Conservation (phyloP, 768 basidiomycete genomes). For the Podaxis pistillaris region DNA sequence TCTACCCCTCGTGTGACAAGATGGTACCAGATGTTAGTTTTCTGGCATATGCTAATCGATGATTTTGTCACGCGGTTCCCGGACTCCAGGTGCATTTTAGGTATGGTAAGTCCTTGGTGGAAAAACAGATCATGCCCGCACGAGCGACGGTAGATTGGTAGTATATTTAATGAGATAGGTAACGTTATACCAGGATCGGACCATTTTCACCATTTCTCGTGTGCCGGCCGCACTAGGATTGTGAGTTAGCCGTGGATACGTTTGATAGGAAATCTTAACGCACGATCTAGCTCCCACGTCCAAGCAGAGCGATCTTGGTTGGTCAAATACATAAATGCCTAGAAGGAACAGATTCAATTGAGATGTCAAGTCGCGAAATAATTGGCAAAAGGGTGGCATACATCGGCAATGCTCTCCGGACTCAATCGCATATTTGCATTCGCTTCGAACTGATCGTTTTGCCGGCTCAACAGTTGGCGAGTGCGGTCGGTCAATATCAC, state of each 20-base stretch:
- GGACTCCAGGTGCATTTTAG: no score
- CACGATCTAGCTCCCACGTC: constrained; percentile 82
- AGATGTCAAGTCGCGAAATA: background rate
- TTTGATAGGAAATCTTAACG: constrained; percentile 26
- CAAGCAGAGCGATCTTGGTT: constrained; percentile 71
- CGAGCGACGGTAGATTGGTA: no score
- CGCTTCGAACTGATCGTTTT: constrained; percentile 37
- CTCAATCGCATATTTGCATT: constrained; percentile 49
- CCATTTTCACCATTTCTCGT: constrained; percentile 39
- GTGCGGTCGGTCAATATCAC: constrained; percentile 36
- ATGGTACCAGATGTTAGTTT: no score
- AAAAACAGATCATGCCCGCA: no score
- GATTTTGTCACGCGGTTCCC: no score
- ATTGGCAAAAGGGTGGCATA: constrained; percentile 27
- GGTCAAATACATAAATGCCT: constrained; percentile 67
- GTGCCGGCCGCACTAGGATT: constrained; percentile 40
- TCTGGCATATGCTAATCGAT: no score
- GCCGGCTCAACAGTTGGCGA: constrained; percentile 16
- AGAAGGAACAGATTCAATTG: background rate
- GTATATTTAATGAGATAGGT: background rate
- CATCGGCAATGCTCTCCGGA: constrained; percentile 71
- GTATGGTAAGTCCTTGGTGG: no score
- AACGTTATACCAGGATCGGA: background rate
- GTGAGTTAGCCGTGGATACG: background rate
- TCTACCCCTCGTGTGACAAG: no score